phyloP scores from a whole-genome alignment of 192 early-diverging fungal species.

The Coemansia reversa region DNA sequence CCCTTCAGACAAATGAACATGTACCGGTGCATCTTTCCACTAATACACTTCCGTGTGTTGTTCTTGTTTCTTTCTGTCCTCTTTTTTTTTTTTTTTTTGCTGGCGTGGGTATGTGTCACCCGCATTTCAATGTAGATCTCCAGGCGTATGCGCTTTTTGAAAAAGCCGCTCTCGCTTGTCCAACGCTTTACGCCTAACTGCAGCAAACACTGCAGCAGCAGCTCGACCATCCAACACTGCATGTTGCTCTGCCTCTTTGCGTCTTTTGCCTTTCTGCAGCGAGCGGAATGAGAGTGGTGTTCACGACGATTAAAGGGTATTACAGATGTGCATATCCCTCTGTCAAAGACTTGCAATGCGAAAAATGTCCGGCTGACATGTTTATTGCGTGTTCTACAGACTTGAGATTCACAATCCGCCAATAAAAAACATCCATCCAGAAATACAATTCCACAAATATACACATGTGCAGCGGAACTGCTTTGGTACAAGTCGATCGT shows the following conservation, averaged over 20 bases:
- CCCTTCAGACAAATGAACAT: not conserved
- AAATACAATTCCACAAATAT: not conserved
- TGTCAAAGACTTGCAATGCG: not conserved
- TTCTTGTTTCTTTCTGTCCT: not conserved
- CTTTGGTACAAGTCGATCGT: not conserved
- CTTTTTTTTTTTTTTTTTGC: not conserved
- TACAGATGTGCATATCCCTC: not conserved
- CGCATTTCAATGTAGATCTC: constrained; percentile 42
- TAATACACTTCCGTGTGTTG: not conserved
- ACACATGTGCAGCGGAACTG: no score
- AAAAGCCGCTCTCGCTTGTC: constrained; percentile 34
- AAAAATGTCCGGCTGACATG: not conserved
- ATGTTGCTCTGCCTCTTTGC: not conserved
- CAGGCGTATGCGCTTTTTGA: constrained; percentile 47
- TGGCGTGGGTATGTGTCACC: not conserved
- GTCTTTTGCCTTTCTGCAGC: not conserved
- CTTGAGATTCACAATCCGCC: not conserved
- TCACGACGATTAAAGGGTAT: not conserved
- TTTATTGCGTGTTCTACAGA: not conserved
- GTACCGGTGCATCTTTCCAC: not conserved
- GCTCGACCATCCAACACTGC: not conserved
- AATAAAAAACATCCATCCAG: not conserved
- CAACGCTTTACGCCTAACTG: constrained; percentile 33
- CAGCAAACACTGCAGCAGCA: not conserved
- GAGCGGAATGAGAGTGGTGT: not conserved